These are phyloP conservation scores for Citrus sinensis DNA, from an alignment of 345 rosid genomes.

Conservation along the genomic window DNA sequence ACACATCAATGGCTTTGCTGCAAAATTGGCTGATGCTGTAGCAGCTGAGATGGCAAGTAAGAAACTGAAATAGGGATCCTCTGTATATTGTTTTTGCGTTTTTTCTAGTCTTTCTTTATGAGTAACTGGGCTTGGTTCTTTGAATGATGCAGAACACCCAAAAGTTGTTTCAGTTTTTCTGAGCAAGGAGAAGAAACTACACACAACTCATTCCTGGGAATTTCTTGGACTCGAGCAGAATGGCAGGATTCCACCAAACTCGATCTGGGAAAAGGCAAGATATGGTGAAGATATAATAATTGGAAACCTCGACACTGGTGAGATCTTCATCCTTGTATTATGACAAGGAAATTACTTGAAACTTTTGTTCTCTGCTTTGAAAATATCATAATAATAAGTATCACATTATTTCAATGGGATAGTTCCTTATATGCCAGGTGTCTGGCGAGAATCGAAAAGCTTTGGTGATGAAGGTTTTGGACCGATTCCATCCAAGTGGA, in stretches of 20 bases:
- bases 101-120: background rate
- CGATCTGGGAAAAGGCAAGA: constrained; percentile 67
- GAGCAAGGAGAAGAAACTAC: constrained; percentile 58
- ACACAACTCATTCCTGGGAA: constrained; percentile 94
- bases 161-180: constrained; percentile 66
- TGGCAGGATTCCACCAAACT: constrained; percentile 34
- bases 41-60: constrained; percentile 57
- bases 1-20: constrained; percentile 24
- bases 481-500: constrained; percentile 84
- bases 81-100: background rate
- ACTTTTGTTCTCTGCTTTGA: background rate
- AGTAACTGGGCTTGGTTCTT: background rate
- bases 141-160: constrained; percentile 52
- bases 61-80: background rate
- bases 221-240: constrained; percentile 63
- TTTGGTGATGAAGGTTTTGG: constrained; percentile 74
- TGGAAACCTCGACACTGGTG: constrained; percentile 86
- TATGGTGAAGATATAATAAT: constrained; percentile 76
- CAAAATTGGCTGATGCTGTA: constrained; percentile 51
- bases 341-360: background rate
- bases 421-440: constrained; percentile 40
- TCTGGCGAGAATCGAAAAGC: constrained; percentile 91
- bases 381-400: background rate
- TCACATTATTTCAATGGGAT: background rate
- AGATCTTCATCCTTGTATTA: constrained; percentile 7